Percentiles rank a stretch among this genome's conserved stretches.
Conservation (phyloP, 345 rosid genomes). For the Hibiscus syriacus region DNA sequence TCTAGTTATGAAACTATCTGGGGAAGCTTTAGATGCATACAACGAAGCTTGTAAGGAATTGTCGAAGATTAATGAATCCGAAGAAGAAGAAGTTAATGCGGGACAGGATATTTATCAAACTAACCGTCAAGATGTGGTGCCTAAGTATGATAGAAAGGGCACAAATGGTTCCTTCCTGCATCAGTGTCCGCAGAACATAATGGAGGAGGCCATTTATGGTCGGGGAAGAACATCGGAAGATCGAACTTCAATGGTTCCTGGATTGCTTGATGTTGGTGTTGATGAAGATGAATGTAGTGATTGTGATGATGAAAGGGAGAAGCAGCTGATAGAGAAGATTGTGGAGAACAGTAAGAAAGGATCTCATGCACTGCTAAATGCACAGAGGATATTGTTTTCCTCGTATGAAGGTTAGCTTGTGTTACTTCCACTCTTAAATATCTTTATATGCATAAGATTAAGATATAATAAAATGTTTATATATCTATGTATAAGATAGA, state of each 20-base stretch:
- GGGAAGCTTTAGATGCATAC: conserved; percentile 77
- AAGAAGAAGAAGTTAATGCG: conserved; percentile 47
- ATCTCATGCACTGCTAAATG: conserved; percentile 63
- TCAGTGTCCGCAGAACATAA: neutral
- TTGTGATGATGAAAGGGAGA: conserved; percentile 54
- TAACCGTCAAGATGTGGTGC: conserved; percentile 17
- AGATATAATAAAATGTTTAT: too few species aligned
- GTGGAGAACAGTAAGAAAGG: conserved; percentile 79
- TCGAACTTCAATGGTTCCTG: neutral
- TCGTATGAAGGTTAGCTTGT: conserved; percentile 24
- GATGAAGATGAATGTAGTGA: conserved; percentile 47
- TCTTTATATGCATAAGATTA: too few species aligned
- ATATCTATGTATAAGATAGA: too few species aligned
- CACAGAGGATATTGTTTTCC: conserved; percentile 47
- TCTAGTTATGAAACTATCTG: conserved; percentile 62
- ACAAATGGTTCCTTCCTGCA: neutral
- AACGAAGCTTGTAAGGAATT: conserved; percentile 64
- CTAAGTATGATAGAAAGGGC: conserved; percentile 9
- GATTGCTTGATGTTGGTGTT: conserved; percentile 9
- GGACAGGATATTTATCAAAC: conserved; percentile 22
- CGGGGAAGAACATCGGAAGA: neutral
- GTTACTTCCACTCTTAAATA: neutral
- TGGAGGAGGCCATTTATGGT: neutral
- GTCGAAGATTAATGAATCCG: conserved; percentile 46
- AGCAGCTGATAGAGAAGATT: conserved; percentile 65